phyloP scores from a whole-genome alignment of 345 rosid species.

The Schrenkiella parvula region DNA sequence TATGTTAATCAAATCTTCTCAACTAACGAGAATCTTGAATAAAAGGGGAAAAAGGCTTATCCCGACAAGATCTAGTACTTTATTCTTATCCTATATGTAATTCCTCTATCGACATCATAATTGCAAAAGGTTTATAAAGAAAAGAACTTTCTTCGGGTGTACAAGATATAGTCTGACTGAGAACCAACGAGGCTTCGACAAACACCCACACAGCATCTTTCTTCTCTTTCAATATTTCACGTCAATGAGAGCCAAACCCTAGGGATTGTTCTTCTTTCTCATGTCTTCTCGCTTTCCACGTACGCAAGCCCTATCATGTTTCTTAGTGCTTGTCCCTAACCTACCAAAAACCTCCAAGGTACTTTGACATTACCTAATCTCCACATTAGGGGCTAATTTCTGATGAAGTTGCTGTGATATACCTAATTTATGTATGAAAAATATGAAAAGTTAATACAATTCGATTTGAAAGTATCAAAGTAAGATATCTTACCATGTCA shows the following conservation, averaged over 20 bases:
- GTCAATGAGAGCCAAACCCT: constrained; percentile 29
- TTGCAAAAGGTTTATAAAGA: constrained; percentile 6
- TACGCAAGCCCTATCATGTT: constrained; percentile 14
- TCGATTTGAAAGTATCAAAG: not conserved
- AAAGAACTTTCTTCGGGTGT: constrained; percentile 16
- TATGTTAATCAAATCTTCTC: not conserved
- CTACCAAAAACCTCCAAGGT: not conserved
- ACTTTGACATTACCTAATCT: constrained; percentile 3
- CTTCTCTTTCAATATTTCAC: constrained; percentile 21
- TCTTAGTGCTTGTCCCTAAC: constrained; percentile 28
- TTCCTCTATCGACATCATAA: constrained; percentile 22
- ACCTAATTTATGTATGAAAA: not conserved
- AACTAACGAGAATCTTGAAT: not conserved
- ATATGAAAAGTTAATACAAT: not conserved
- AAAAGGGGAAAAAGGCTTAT: not conserved
- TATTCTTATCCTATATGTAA: constrained; percentile 22
- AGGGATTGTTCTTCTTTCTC: constrained; percentile 4
- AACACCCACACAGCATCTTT: constrained; percentile 5
- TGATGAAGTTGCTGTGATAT: not conserved
- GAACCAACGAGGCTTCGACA: constrained; percentile 32
- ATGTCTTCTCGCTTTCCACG: constrained; percentile 20
- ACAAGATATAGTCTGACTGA: constrained; percentile 3
- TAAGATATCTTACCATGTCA: not conserved
- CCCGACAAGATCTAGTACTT: constrained; percentile 32
- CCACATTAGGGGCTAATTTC: not conserved